Base-by-base conservation (phyloP, 148 eudicot species). In the Spergularia marina region DNA sequence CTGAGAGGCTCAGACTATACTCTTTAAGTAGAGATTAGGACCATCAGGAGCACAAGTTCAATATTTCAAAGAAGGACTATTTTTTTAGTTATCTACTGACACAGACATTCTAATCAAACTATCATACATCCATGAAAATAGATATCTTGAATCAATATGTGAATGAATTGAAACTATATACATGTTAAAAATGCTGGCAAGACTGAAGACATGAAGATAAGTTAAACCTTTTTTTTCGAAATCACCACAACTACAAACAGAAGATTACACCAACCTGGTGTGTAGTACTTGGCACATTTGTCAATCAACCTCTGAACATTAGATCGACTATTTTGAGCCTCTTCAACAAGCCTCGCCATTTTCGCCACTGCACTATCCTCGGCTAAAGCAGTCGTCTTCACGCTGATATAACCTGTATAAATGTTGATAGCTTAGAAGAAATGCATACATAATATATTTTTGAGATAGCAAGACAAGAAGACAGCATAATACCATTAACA, bases 271-370 rank as follows among this genome's bases (percentile, higher is more conserved):
- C 25, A 72, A 91, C 98, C 90, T 81, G 98, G 98, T n/a, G 97
- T 94, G 71, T 91, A 91, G 76, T 84, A 94, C 85, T 86, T 91
- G 47, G 98, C 91, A 68, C 88, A 89, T 78, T 76, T 84, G 78
- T 94, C 98, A 10, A 94, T 84, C 36, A 87, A 76, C 76, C 89
- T 85, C 70, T 94, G 93, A 56, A 89, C 89, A 80, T 70, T 85
- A 36, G 96, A 90, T 74, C 87, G 89, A 20, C 83, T 89, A 78
- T 82, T 89, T 56, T 94, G 97, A 73, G 98, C 91, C 68, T 90
- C 97, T 89, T 94, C 97, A 15, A 95, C 98, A 40, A 95, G 87
- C 85, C 88, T 92, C 23, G 91, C 91, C 96, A 91, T 87, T 79
- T 82, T 87, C 14, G 97, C 94, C 61, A 95, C 98, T 59, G 85